Evolutionary conservation across 331 rosid genomes (phyloP).

Genomic region (Spiraea crenata): DNA sequence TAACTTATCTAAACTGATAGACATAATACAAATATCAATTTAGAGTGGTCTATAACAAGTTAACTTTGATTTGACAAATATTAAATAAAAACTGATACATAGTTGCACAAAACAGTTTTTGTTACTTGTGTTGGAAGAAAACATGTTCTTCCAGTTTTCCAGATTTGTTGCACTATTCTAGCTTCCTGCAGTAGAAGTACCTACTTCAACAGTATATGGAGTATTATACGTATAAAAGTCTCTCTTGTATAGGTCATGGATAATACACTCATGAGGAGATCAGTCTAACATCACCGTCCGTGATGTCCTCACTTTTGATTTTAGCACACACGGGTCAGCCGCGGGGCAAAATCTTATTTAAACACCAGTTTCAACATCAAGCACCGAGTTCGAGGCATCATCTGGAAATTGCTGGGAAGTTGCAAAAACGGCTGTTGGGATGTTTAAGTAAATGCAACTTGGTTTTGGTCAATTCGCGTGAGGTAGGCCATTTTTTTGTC

Average conservation of each 20-base stretch:
- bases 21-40: too few species aligned
- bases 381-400: constrained; percentile 13
- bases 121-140: too few species aligned
- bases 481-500: not conserved
- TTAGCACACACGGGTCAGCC: not conserved
- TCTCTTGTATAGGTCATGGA: not conserved
- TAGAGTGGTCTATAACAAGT: too few species aligned
- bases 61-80: too few species aligned
- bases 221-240: not conserved
- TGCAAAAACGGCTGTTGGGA: constrained; percentile 16
- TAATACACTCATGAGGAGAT: not conserved
- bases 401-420: constrained; percentile 42
- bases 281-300: not conserved
- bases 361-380: too few species aligned
- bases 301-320: not conserved
- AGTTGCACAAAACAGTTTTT: too few species aligned
- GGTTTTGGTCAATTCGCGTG: constrained; percentile 10
- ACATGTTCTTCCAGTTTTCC: too few species aligned
- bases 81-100: too few species aligned
- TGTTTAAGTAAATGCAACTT: not conserved
- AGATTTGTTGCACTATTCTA: too few species aligned
- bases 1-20: too few species aligned
- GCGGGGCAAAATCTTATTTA: not conserved
- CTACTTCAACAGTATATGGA: too few species aligned
- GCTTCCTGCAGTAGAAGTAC: too few species aligned